Percentiles rank a stretch among this genome's conserved stretches.
These are phyloP conservation scores for Coniferiporia sulphurascens DNA, from an alignment of 1,284 basidiomycete species.

Conservation along the genomic window DNA sequence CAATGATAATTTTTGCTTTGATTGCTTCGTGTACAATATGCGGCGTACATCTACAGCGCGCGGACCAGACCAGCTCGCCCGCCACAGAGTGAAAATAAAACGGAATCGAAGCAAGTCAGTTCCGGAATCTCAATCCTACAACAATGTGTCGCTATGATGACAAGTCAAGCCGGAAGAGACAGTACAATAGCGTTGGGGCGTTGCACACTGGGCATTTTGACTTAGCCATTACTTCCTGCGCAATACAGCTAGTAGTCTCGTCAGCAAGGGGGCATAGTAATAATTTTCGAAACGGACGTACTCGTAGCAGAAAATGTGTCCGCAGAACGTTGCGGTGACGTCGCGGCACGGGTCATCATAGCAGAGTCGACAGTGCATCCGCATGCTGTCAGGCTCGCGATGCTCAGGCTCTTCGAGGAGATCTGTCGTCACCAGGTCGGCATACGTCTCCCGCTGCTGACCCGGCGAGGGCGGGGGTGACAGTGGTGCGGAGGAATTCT, in stretches of 20 bases:
- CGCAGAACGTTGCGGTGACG: conserved; percentile 50
- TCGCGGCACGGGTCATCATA: conserved; percentile 38
- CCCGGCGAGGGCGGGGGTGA: not conserved
- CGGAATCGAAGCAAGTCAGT: too few relatives aligned
- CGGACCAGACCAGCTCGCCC: too few relatives aligned
- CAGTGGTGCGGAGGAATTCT: not conserved
- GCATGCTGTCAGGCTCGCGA: not conserved
- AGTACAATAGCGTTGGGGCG: conserved; percentile 45
- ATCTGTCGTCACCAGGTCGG: not conserved
- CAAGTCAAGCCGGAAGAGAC: conserved; percentile 38
- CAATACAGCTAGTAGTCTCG: conserved; percentile 39
- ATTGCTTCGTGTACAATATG: too few relatives aligned
- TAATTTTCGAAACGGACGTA: conserved; percentile 24
- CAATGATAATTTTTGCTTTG: too few relatives aligned
- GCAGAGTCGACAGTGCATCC: conserved; percentile 43
- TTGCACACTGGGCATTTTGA: conserved; percentile 45
- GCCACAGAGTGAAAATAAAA: too few relatives aligned
- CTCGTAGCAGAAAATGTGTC: conserved; percentile 53
- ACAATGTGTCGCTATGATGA: not conserved
- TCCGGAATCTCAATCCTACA: too few relatives aligned
- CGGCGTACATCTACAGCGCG: too few relatives aligned
- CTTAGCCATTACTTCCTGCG: conserved; percentile 37
- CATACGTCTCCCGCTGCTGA: not conserved
- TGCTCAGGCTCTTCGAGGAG: not conserved
- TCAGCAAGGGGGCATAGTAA: too few relatives aligned